Conservation (phyloP, 2,329 filamentous ascomycete species). For the Diaporthe sp. region DNA sequence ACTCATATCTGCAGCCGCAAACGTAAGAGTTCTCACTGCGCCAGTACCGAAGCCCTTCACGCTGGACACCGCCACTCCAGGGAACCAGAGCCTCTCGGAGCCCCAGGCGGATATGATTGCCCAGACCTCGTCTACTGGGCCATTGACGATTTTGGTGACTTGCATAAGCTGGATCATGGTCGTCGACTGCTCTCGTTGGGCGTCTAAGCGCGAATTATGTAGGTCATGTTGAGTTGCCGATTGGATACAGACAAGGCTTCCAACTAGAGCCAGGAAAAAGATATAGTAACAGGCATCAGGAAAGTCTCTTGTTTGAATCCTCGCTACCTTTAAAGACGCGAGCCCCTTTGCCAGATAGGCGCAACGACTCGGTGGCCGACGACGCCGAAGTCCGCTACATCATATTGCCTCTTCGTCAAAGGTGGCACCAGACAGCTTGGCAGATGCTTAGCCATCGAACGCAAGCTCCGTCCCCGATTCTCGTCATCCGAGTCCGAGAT, state of each 20-base stretch:
- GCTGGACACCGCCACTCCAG: neutral
- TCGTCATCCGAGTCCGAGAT: no score
- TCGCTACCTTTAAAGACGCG: neutral
- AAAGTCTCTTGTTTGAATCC: no score
- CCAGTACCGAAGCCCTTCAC: neutral
- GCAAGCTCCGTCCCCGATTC: no score
- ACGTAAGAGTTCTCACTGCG: neutral
- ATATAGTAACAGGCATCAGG: rapidly evolving
- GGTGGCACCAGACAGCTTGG: no score
- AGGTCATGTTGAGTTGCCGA: neutral
- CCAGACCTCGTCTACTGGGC: neutral
- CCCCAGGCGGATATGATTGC: neutral
- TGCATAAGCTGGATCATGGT: neutral
- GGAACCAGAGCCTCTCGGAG: neutral
- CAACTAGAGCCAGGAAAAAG: neutral
- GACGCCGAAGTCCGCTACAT: no score
- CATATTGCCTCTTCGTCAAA: no score
- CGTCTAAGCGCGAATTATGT: neutral
- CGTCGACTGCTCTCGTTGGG: neutral
- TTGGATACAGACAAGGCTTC: neutral
- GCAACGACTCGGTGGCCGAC: neutral
- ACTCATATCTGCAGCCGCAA: neutral
- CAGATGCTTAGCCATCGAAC: neutral
- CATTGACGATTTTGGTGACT: neutral
- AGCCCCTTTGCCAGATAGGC: neutral